phyloP scores from a whole-genome alignment of 768 basidiomycete genomes.

The Auricularia auricula-judae region DNA sequence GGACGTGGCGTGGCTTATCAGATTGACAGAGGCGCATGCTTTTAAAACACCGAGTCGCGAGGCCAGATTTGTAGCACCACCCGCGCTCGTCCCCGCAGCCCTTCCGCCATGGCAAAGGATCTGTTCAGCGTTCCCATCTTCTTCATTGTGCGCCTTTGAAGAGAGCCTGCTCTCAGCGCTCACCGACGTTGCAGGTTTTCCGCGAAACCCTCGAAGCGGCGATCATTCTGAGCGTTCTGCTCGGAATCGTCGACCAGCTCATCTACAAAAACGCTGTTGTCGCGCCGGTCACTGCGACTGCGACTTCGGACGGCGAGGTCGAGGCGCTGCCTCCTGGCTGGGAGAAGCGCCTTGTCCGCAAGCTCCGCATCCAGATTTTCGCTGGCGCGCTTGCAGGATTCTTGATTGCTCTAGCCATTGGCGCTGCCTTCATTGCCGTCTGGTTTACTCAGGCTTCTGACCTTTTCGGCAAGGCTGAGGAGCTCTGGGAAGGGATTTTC shows the following conservation, averaged over 20 bases:
- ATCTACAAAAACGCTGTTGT: slow-evolving; percentile 20
- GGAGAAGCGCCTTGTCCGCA: slow-evolving; percentile 41
- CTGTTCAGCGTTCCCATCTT: slow-evolving; percentile 89
- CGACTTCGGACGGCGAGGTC: background rate
- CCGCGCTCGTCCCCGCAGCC: slow-evolving; percentile 8
- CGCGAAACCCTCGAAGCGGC: slow-evolving; percentile 88
- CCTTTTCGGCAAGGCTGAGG: slow-evolving; percentile 77
- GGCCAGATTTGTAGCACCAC: slow-evolving; percentile 6
- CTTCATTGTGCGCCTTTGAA: slow-evolving; percentile 51
- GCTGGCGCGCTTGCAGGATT: slow-evolving; percentile 65
- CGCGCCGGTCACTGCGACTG: background rate
- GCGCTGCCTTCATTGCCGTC: slow-evolving; percentile 85
- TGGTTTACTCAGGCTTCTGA: slow-evolving; percentile 88
- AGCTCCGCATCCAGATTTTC: slow-evolving; percentile 70
- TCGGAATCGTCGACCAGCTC: slow-evolving; percentile 85
- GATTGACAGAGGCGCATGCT: background rate
- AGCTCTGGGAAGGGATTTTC: slow-evolving; percentile 84
- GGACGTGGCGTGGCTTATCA: background rate
- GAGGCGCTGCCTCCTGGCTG: background rate
- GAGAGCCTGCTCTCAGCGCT: background rate
- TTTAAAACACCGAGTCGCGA: background rate
- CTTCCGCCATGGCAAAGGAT: slow-evolving; percentile 46
- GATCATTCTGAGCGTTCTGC: slow-evolving; percentile 86
- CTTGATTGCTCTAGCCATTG: slow-evolving; percentile 70
- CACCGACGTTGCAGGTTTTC: slow-evolving; percentile 35